Conservation (phyloP, 441 rosid genomes). For the Metrosideros polymorpha region DNA sequence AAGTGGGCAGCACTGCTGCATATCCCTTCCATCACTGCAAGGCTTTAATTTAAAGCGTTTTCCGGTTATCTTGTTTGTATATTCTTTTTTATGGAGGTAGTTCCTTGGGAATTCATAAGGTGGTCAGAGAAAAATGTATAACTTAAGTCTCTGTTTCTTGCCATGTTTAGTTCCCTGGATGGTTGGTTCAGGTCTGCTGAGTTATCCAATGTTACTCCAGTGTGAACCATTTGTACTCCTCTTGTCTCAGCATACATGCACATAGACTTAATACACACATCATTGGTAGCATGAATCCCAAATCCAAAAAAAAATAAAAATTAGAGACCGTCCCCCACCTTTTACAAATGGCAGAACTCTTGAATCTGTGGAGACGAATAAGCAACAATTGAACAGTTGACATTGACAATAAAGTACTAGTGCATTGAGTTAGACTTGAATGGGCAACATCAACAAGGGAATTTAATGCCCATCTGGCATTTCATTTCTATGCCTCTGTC, state of each 20-base stretch:
- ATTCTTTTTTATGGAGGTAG: not conserved
- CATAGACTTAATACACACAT: not conserved
- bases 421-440: not conserved
- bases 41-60: not conserved
- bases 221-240: not conserved
- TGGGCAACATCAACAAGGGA: not conserved
- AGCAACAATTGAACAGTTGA: not conserved
- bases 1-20: not conserved
- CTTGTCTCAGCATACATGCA: not conserved
- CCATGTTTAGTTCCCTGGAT: not conserved
- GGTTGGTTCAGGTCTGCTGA: not conserved
- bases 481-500: not conserved
- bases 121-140: not conserved
- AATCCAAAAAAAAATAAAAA: not conserved
- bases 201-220: not conserved
- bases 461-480: not conserved
- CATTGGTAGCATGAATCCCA: not conserved
- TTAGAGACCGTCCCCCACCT: not conserved
- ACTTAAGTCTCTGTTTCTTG: not conserved
- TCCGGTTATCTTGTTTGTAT: not conserved
- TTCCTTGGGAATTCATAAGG: not conserved
- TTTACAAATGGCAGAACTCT: not conserved
- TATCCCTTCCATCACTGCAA: not conserved
- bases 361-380: not conserved
- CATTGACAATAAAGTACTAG: not conserved